These are phyloP conservation scores for Aspergillus incahuasiensis DNA, from an alignment of 495 filamentous ascomycete species.

Conservation along the genomic window DNA sequence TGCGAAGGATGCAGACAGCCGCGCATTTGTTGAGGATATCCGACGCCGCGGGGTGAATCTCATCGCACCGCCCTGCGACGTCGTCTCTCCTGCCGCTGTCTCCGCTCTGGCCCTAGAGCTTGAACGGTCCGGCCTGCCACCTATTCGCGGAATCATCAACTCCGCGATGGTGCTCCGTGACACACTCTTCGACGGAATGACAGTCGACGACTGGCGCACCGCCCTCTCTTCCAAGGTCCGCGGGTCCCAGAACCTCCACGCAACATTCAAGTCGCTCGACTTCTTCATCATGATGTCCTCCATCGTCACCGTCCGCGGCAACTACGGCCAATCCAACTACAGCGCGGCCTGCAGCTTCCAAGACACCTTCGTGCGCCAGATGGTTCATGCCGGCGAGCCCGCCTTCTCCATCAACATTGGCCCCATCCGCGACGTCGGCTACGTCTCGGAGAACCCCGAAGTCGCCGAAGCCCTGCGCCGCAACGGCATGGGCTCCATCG, in stretches of 20 bases:
- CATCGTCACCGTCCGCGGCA: constrained; percentile 29
- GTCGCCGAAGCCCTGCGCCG: constrained; percentile 16
- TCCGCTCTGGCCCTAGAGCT: neutral
- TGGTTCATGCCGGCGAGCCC: constrained; percentile 15
- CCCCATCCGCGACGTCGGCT: constrained; percentile 6
- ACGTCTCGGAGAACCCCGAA: constrained; percentile 11
- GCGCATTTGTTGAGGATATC: constrained; percentile 16
- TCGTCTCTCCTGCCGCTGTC: neutral
- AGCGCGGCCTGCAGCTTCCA: constrained; percentile 41
- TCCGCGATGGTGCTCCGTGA: constrained; percentile 36
- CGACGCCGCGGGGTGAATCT: neutral
- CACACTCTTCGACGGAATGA: constrained; percentile 26
- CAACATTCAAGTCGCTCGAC: constrained; percentile 22
- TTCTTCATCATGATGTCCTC: constrained; percentile 45
- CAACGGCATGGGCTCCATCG: constrained; percentile 11
- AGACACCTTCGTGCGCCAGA: constrained; percentile 44
- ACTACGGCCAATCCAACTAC: constrained; percentile 46
- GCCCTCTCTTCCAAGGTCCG: constrained; percentile 34
- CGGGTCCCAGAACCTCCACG: constrained; percentile 27
- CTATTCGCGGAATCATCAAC: constrained; percentile 10
- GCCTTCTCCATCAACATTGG: constrained; percentile 30
- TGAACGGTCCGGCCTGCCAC: neutral
- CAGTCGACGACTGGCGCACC: constrained; percentile 19
- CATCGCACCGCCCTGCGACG: constrained; percentile 31
- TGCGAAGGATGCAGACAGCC: constrained; percentile 26